Percentiles rank a stretch among this genome's conserved stretches.
phyloP scores from a whole-genome alignment of 2,329 filamentous ascomycete genomes.

The Coniochaeta sp. region DNA sequence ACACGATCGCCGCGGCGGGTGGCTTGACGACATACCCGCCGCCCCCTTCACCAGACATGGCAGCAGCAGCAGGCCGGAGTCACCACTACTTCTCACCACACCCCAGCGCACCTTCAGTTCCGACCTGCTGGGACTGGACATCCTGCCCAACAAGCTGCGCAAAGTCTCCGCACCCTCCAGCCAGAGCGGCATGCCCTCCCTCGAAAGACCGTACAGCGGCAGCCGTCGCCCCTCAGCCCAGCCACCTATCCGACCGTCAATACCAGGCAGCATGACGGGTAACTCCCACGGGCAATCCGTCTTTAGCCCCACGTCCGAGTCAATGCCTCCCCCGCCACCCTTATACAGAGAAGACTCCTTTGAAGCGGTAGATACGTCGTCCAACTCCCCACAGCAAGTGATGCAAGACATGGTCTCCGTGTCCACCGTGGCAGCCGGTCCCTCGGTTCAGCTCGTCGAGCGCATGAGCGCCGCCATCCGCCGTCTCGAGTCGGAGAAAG shows the following conservation, averaged over 20 bases:
- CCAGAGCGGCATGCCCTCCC: conserved; percentile 24
- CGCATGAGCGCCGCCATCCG: conserved; percentile 92
- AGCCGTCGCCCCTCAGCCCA: conserved; percentile 45
- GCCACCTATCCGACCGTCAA: conserved; percentile 32
- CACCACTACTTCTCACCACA: conserved; percentile 40
- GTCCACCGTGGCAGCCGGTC: conserved; percentile 83
- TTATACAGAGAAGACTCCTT: conserved; percentile 41
- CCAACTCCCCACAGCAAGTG: conserved; percentile 56
- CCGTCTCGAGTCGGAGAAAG: conserved; percentile 84
- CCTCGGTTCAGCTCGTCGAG: conserved; percentile 91
- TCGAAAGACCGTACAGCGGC: conserved; percentile 23
- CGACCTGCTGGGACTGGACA: conserved; percentile 42
- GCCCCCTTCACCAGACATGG: conserved; percentile 25
- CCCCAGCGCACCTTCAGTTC: conserved; percentile 45
- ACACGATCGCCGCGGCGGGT: conserved; percentile 35
- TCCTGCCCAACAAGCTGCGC: conserved; percentile 31
- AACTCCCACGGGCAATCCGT: conserved; percentile 20
- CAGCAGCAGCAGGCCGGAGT: conserved; percentile 45
- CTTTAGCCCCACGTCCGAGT: conserved; percentile 43
- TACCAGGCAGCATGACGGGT: conserved; percentile 29
- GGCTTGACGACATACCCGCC: conserved; percentile 42
- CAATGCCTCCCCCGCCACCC: conserved; percentile 29
- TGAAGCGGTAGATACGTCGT: conserved; percentile 47
- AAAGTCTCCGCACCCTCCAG: conserved; percentile 45
- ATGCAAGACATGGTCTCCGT: conserved; percentile 82